Evolutionary conservation across 2,329 filamentous ascomycete genomes (phyloP).

Genomic region (Stachybotrys elegans): DNA sequence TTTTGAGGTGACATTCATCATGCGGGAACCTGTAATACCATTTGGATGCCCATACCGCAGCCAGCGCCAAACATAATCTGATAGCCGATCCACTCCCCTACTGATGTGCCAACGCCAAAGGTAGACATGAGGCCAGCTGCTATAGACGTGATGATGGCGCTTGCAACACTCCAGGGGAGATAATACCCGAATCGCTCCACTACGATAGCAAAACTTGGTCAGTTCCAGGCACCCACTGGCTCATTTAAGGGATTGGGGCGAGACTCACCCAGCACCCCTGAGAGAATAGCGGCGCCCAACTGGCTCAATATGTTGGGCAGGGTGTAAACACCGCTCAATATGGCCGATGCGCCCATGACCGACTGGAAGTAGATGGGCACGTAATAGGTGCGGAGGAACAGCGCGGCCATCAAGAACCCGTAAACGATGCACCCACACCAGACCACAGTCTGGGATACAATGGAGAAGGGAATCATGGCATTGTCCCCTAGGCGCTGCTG

Average conservation of each 20-base stretch:
- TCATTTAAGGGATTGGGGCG: not conserved
- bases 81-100: slow-evolving; percentile 10
- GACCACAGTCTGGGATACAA: slow-evolving; percentile 28
- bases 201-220: not conserved
- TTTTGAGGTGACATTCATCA: no score
- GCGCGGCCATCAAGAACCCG: slow-evolving; percentile 9
- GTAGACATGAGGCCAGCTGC: slow-evolving; percentile 11
- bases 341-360: slow-evolving; percentile 12
- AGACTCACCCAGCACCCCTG: slow-evolving; percentile 17
- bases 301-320: slow-evolving; percentile 22
- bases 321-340: slow-evolving; percentile 27
- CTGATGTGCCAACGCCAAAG: slow-evolving; percentile 7
- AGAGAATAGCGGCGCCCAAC: slow-evolving; percentile 13
- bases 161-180: slow-evolving; percentile 9
- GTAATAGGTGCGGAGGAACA: slow-evolving; percentile 25
- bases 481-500: slow-evolving; percentile 19
- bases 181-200: slow-evolving; percentile 12
- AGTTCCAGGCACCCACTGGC: not conserved
- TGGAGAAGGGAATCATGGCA: slow-evolving; percentile 30
- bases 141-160: slow-evolving; percentile 7
- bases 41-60: slow-evolving; percentile 12
- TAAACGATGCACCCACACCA: slow-evolving; percentile 12
- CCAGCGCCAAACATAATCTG: slow-evolving; percentile 11
- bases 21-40: no score
- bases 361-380: slow-evolving; percentile 28